These are phyloP conservation scores for Penicillium griseofulvum DNA, from an alignment of 2,329 filamentous ascomycete species.

Conservation along the genomic window DNA sequence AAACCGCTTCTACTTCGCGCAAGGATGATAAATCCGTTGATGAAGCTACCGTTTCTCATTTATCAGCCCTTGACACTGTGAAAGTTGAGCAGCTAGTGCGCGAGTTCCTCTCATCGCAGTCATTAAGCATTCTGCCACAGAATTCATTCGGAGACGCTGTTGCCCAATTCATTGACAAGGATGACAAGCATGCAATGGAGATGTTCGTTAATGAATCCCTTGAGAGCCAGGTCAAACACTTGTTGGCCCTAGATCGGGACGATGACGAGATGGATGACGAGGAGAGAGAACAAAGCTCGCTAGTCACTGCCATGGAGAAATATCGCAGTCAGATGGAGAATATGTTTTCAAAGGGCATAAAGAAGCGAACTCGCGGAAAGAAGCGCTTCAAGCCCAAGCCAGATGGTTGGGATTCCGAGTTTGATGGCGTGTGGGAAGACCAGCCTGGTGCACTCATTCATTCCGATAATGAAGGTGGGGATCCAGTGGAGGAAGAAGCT, in stretches of 20 bases:
- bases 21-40: constrained; percentile 60
- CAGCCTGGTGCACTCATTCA: constrained; percentile 65
- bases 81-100: constrained; percentile 86
- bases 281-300: constrained; percentile 64
- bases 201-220: constrained; percentile 72
- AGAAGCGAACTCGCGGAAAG: constrained; percentile 53
- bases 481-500: constrained; percentile 46
- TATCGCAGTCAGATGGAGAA: constrained; percentile 69
- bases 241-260: constrained; percentile 64
- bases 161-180: constrained; percentile 87
- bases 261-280: constrained; percentile 70
- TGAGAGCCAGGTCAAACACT: constrained; percentile 66
- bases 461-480: constrained; percentile 51
- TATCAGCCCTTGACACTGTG: constrained; percentile 67
- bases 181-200: constrained; percentile 90
- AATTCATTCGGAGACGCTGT: constrained; percentile 92
- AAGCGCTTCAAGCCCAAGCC: constrained; percentile 72
- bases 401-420: constrained; percentile 80
- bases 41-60: constrained; percentile 58
- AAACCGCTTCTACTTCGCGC: constrained; percentile 47
- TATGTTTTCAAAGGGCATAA: constrained; percentile 63
- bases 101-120: constrained; percentile 83
- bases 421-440: constrained; percentile 82
- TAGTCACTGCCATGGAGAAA: constrained; percentile 71
- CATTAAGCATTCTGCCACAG: constrained; percentile 87